phyloP scores from a whole-genome alignment of 169 alveolate species.

The Plasmodium billcollinsi region DNA sequence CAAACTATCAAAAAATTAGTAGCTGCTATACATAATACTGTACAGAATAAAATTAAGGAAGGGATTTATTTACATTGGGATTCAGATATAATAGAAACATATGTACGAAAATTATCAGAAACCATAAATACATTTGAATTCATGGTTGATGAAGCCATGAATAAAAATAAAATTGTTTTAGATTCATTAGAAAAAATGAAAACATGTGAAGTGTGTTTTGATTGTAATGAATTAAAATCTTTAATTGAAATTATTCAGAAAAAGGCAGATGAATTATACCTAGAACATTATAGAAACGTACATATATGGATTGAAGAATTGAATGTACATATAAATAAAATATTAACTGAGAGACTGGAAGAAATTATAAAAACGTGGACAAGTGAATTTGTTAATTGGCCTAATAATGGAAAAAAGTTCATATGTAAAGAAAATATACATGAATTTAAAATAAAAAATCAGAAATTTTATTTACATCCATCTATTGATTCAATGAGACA shows the following conservation, averaged over 20 bases:
- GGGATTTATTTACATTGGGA: conserved; percentile 82
- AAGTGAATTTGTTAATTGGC: conserved; percentile 87
- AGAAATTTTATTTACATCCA: conserved; percentile 54
- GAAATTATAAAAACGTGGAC: conserved; percentile 89
- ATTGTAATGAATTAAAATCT: conserved; percentile 29
- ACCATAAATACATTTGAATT: conserved; percentile 80
- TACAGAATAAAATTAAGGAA: conserved; percentile 79
- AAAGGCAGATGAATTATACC: conserved; percentile 84
- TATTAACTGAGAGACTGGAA: conserved; percentile 85
- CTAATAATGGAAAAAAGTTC: conserved; percentile 54
- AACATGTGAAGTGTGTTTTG: conserved; percentile 46
- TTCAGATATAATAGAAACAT: conserved; percentile 79
- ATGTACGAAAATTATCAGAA: conserved; percentile 78
- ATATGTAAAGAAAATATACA: conserved; percentile 64
- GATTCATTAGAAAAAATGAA: conserved; percentile 64
- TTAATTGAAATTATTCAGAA: conserved; percentile 84
- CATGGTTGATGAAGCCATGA: conserved; percentile 80
- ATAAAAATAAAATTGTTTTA: conserved; percentile 65
- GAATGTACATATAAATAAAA: conserved; percentile 87
- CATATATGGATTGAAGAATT: conserved; percentile 91
- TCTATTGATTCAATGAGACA: conserved; percentile 75
- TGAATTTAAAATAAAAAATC: conserved; percentile 63
- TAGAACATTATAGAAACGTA: conserved; percentile 89
- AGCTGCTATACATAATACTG: conserved; percentile 69
- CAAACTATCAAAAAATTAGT: conserved; percentile 48